Evolutionary conservation across 768 basidiomycete species (phyloP).

Genomic region (Lactifluus echinatus): DNA sequence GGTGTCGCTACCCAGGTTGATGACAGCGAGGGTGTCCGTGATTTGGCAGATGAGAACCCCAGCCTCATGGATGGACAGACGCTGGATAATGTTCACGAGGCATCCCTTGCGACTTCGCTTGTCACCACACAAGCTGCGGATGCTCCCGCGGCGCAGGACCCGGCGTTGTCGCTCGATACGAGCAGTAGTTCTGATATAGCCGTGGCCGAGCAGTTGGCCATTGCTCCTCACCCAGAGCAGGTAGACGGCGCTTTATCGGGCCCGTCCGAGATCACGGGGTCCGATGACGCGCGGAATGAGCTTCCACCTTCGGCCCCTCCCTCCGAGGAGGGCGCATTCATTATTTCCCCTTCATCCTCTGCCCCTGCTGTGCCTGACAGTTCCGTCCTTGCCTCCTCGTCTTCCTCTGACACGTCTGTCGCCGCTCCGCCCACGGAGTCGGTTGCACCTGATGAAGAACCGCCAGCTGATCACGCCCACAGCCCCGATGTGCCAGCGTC

Average conservation of each 20-base stretch:
- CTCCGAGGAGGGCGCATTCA: conserved; percentile 12
- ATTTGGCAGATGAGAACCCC: conserved; percentile 15
- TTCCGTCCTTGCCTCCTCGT: conserved; percentile 17
- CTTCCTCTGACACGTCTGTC: conserved; percentile 19
- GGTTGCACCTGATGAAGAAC: conserved; percentile 16
- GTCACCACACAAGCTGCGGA: conserved; percentile 12
- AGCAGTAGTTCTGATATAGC: conserved; percentile 8
- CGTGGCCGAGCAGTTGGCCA: neutral
- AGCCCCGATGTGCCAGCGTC: conserved; percentile 18
- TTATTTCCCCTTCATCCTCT: conserved; percentile 19
- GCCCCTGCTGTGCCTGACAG: conserved; percentile 15
- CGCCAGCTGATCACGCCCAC: conserved; percentile 18
- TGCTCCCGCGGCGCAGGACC: conserved; percentile 11
- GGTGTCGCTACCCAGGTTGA: conserved; percentile 24
- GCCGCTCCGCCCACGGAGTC: conserved; percentile 19
- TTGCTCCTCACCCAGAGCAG: conserved; percentile 17
- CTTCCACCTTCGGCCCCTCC: conserved; percentile 12
- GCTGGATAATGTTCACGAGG: conserved; percentile 18
- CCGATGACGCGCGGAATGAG: conserved; percentile 7
- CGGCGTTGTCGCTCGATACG: neutral
- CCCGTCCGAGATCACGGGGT: conserved; percentile 3
- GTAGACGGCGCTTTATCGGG: conserved; percentile 5
- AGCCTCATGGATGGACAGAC: conserved; percentile 19
- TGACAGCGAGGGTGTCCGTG: conserved; percentile 18
- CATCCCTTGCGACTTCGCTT: conserved; percentile 10